A percentile compares a stretch with the other conserved stretches of the same genome.
Evolutionary conservation across 1,139 yeast genomes (phyloP).

Genomic region (Magnusiomyces magnusii): DNA sequence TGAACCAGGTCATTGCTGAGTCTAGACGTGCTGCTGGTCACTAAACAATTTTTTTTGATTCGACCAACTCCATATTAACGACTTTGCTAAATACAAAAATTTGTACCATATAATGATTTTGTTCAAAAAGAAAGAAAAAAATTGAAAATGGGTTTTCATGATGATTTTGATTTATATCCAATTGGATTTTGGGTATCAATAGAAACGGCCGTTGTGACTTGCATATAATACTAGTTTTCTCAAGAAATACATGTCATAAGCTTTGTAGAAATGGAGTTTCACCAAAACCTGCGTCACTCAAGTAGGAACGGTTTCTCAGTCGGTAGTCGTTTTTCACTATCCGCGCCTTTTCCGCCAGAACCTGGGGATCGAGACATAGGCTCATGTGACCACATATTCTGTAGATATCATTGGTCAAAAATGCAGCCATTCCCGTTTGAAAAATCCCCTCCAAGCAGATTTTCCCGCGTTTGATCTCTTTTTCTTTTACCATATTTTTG

Average conservation of each 20-base stretch:
- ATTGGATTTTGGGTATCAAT: not conserved
- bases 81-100: not conserved
- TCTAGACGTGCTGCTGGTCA: constrained; percentile 62
- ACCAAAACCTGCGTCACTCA: no score
- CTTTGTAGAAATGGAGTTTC: not conserved
- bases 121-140: not conserved
- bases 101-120: constrained; percentile 9
- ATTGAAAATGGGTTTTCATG: not conserved
- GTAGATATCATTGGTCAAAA: not conserved
- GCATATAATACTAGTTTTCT: not conserved
- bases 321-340: not conserved
- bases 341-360: no score
- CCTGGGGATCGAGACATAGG: not conserved
- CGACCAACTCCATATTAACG: not conserved
- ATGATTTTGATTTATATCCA: not conserved
- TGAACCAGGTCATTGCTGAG: constrained; percentile 95
- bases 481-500: not conserved
- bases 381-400: not conserved
- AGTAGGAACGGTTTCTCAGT: no score
- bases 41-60: constrained; percentile 15
- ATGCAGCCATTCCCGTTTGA: not conserved
- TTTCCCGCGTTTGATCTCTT: not conserved
- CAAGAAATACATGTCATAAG: not conserved
- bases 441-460: not conserved
- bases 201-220: not conserved